phyloP scores from a whole-genome alignment of 1,284 basidiomycete species.

The Papiliotrema fonsecae region DNA sequence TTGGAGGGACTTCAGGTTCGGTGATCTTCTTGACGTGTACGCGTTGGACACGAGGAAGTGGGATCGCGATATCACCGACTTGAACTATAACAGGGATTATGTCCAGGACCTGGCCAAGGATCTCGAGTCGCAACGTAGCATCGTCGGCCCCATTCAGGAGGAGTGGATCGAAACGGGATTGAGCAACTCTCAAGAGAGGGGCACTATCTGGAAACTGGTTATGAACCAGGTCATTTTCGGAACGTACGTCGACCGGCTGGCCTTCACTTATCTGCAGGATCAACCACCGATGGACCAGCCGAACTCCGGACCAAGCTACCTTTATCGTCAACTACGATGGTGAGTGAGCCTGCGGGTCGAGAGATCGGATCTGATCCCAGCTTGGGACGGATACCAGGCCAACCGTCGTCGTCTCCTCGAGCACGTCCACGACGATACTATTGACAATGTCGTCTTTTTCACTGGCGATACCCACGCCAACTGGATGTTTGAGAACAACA shows the following conservation, averaged over 20 bases:
- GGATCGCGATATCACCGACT: slow-evolving; percentile 59
- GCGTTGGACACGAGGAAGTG: slow-evolving; percentile 64
- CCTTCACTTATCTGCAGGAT: too few relatives aligned
- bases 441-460: slow-evolving; percentile 58
- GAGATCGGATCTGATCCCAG: too few relatives aligned
- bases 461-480: slow-evolving; percentile 58
- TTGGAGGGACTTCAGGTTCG: slow-evolving; percentile 63
- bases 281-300: too few relatives aligned
- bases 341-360: too few relatives aligned
- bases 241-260: too few relatives aligned
- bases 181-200: slow-evolving; percentile 50
- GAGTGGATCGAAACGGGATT: slow-evolving; percentile 58
- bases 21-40: slow-evolving; percentile 57
- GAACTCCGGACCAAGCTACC: too few relatives aligned
- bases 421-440: slow-evolving; percentile 54
- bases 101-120: background rate
- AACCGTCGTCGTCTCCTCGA: slow-evolving; percentile 58
- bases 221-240: slow-evolving; percentile 43
- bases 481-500: slow-evolving; percentile 22
- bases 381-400: slow-evolving; percentile 62
- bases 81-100: slow-evolving; percentile 57
- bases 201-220: slow-evolving; percentile 59
- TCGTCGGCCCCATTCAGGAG: slow-evolving; percentile 26
- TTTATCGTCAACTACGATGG: too few relatives aligned
- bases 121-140: slow-evolving; percentile 34